A percentile compares a stretch with the other conserved stretches of the same genome.
These are phyloP conservation scores for Ambrosia artemisiifolia DNA, from an alignment of 129 eudicot species.

Conservation along the genomic window DNA sequence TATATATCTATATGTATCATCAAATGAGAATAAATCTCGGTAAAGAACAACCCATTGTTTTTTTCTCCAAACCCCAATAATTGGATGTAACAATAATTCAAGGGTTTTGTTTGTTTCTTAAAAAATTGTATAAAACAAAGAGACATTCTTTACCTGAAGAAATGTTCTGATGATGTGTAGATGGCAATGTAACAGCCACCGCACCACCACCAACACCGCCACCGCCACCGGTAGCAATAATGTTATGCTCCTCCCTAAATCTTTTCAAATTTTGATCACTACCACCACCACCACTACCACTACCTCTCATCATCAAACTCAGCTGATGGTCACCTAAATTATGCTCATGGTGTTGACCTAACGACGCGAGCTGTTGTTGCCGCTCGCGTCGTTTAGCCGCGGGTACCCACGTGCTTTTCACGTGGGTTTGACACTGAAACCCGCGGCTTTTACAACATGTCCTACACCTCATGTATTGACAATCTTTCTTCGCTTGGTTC, in stretches of 20 bases:
- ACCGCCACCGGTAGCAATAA: not conserved
- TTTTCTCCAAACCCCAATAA: constrained; percentile 18
- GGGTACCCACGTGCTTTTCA: constrained; percentile 91
- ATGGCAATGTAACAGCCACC: constrained; percentile 18
- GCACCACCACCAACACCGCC: constrained; percentile 20
- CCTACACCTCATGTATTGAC: constrained; percentile 66
- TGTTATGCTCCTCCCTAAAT: constrained; percentile 34
- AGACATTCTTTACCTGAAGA: constrained; percentile 29
- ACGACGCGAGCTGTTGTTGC: constrained; percentile 40
- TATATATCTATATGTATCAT: constrained; percentile 3
- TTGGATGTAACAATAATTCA: constrained; percentile 18
- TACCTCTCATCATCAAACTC: constrained; percentile 41
- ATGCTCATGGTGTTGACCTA: constrained; percentile 16
- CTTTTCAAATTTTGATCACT: constrained; percentile 38
- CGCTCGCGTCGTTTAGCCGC: constrained; percentile 82
- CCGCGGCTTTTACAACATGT: constrained; percentile 85
- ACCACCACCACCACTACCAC: constrained; percentile 7
- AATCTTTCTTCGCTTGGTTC: constrained; percentile 78
- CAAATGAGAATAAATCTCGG: constrained; percentile 12
- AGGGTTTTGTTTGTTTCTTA: constrained; percentile 29
- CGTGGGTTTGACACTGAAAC: constrained; percentile 67
- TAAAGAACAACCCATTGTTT: not conserved
- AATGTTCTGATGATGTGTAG: constrained; percentile 23
- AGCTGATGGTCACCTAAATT: constrained; percentile 26
- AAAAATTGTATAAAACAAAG: not conserved